Base-by-base conservation (phyloP, 208 protist genomes). In the Blastocrithidia nonstop region DNA sequence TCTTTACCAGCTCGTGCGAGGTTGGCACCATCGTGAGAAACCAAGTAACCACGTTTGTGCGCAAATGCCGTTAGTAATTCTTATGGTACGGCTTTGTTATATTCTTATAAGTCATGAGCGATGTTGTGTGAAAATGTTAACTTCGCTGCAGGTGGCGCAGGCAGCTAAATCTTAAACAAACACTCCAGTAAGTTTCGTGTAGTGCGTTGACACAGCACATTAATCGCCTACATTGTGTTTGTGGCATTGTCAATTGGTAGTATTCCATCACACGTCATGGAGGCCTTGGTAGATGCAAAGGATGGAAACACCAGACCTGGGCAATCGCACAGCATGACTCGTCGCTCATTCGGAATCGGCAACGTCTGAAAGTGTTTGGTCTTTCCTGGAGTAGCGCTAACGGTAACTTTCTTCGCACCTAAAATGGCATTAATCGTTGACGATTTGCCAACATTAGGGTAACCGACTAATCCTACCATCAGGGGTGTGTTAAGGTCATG, bases 321-420 rank as follows among this genome's bases (percentile, higher is more conserved):
- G 66, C 96, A 98, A 63, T 99, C 97, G 54, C 93, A 97, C 17
- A 99, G 71, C 23, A 75, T 78, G 5, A 98, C 49, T 6, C 80
- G 72, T 0, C 78, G 76, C 51, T 95, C 82, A 31, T 96, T 74
- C 1, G 84, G 77, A 6, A 98, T 79, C 11, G 65, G 48, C 27
- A 98, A 69, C 0, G 96, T 99, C 67, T 97, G 93, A 48, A 99
- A 97, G 71, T 99, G 96, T 64, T 99, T 99, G 15, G 97, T 99
- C 56, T 98, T 98, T 24, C 96, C 97, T 0, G 97, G 97, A 2
- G 95, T 98, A 25, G 94, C 70, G 35, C 85, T 87, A 25, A 98
- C 95, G 8, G 92, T 73, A 0, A 98, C 96, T 48, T 88, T 88
- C 71, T 98, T 98, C 20, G 59, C 71, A 24, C 80, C 74, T 36